A percentile compares a stretch with the other conserved stretches of the same genome.
Conservation (phyloP, 1,284 basidiomycete genomes). For the Crepidotus sp. region DNA sequence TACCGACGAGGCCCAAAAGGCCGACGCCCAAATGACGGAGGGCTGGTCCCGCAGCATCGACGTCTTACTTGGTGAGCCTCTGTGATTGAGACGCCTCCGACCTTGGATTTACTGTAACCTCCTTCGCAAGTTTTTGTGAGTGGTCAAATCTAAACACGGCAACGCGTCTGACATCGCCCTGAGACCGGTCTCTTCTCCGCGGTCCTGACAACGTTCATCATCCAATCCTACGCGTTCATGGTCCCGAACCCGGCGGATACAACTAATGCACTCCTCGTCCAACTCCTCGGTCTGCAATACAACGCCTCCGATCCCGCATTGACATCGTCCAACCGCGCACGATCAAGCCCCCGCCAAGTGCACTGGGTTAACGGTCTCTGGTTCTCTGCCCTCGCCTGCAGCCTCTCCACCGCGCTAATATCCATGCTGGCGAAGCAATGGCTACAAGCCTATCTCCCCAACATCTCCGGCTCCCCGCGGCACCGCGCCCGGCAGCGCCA, state of each 20-base stretch:
- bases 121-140: conserved; percentile 14
- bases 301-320: conserved; percentile 15
- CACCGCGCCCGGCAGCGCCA: conserved; percentile 32
- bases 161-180: background rate
- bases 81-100: background rate
- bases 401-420: conserved; percentile 32
- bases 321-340: conserved; percentile 5
- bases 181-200: conserved; percentile 41
- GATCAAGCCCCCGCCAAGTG: conserved; percentile 19
- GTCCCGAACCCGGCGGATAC: conserved; percentile 25
- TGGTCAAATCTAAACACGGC: background rate
- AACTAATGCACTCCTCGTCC: conserved; percentile 27
- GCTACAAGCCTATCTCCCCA: conserved; percentile 30
- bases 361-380: conserved; percentile 36
- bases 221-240: conserved; percentile 32
- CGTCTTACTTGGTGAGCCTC: conserved; percentile 30
- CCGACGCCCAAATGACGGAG: conserved; percentile 28
- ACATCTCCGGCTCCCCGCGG: conserved; percentile 27
- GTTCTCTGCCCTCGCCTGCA: conserved; percentile 33
- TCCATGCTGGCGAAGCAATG: conserved; percentile 40
- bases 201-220: conserved; percentile 37
- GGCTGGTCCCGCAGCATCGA: conserved; percentile 33
- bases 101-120: background rate
- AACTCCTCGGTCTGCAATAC: conserved; percentile 24
- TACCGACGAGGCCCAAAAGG: conserved; percentile 29